Evolutionary conservation across 1,284 basidiomycete genomes (phyloP), one percentile per base, ranked within the genome.

Genomic region (Xerocomus amazonicus): DNA sequence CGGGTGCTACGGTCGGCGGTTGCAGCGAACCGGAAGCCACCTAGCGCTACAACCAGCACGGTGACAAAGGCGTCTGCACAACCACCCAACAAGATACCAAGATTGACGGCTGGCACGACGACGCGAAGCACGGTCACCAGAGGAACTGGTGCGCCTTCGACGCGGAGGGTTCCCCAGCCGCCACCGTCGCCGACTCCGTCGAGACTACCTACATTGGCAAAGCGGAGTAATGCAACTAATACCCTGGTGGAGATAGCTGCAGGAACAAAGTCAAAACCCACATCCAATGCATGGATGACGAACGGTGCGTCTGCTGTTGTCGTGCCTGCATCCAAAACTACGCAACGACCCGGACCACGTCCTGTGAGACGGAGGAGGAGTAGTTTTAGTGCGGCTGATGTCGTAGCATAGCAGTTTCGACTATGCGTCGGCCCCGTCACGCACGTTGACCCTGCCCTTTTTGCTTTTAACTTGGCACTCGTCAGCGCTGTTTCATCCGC

Each of bases 361-460:
- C 83, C 74, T 47, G 77, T 88, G 32, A 76, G 88, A 57, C 74
- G 87, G 54, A 72, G 89, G 61, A 73, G 89, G 51, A 90, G 89
- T 61, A 90, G 89, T 59, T 91, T 91, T 67, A 89, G 88, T 63
- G 74, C 83, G 50, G 86, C 86, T 9, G 86, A 92, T 66, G 81
- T 92, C 33, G 77, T 90, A 55, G 87, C 83, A 60, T 89, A 67
- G 48, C 23, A 17, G 45, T 23, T 23, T 23, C 16, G 28, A 31
- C 29, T 32, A 16, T 38, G 37, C 37, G 37, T 13, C 29, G 9
- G 12, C 29, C 29, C 6, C 34, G 16, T 17, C 34, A 5, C n/a
- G n/a, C 13, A n/a, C 8, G n/a, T 9, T 23, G 19, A 23, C 19
- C 19, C 4, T 23, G 9, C 6, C 17, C 9, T 19, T 16, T 6